Base-by-base conservation (phyloP, 176 grass and related monocot genomes). In the Calamus simplicifolius region DNA sequence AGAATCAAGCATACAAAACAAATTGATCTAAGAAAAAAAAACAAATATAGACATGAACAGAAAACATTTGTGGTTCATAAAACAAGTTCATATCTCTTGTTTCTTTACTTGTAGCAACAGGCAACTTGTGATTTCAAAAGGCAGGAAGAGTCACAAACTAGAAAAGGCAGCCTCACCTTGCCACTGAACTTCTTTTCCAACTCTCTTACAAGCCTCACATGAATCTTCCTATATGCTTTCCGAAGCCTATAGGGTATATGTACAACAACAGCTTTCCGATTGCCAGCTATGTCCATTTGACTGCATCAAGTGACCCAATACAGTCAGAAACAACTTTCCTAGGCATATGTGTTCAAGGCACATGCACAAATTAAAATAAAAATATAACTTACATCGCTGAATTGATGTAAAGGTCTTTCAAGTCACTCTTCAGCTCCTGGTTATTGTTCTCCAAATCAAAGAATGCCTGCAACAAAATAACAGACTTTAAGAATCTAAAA, bases 121-220 rank as follows among this genome's bases (percentile, higher is more conserved):
- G 50, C 3, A 16, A 35, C 1, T 7, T 35, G 50, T 43, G 7
- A 75, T 58, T 57, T 68, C 60, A 5, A 61, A 56, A 14, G 18
- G 21, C 27, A 48, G 21, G 5, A 35, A 60, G 35, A 3, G 18
- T 3, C 5, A 2, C 13, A 18, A 55, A 4, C 53, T 19, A 2
- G 5, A 58, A 69, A 52, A 54, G 12, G 28, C 49, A 73, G 30
- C 1, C 61, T 66, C 56, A 89, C 90, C 83, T 96, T 96, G 62
- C 87, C 92, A 49, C 92, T 96, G 61, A 96, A 96, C 57, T 96
- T 96, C 87, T 96, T 96, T 69, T 96, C 92, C 4, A 96, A 77
- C 77, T 96, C 92, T 77, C 87, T 88, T 55, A 90, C 81, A 3
- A 96, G 78, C 75, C 83, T 96, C 53, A 80, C 73, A 58, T 96